Conservation (phyloP, 2,329 filamentous ascomycete genomes). For the Microdochium nivale region DNA sequence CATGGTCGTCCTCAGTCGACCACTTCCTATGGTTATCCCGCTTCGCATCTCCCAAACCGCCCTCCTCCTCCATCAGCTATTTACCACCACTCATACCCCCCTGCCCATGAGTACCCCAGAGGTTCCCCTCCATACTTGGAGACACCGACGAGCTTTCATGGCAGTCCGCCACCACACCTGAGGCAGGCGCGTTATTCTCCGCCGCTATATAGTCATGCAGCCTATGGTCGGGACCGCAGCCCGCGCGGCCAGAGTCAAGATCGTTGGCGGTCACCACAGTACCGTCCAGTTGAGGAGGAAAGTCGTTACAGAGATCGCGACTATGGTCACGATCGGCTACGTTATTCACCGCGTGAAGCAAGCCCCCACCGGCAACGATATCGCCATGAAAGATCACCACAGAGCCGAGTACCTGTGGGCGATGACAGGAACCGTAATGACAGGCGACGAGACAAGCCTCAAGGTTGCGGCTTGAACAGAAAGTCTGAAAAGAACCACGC, state of each 20-base stretch:
- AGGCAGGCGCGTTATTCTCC: neutral
- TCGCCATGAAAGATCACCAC: constrained; percentile 6
- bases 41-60: neutral
- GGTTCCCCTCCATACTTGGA: constrained; percentile 5
- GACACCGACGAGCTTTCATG: neutral
- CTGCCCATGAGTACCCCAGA: constrained; percentile 5
- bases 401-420: constrained; percentile 3
- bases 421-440: constrained; percentile 9
- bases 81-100: constrained; percentile 6
- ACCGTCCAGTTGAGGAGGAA: neutral
- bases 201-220: neutral
- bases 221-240: neutral
- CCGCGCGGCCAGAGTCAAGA: neutral
- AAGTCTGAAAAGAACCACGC: neutral
- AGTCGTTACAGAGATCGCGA: neutral
- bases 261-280: neutral
- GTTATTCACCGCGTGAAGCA: neutral
- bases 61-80: constrained; percentile 9
- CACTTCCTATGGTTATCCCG: constrained; percentile 5
- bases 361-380: constrained; percentile 1
- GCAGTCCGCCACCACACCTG: neutral
- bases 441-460: constrained; percentile 1
- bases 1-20: constrained; percentile 7
- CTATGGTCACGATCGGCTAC: neutral
- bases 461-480: neutral